Conservation (phyloP, 495 filamentous ascomycete species). For the Hyaloscypha finlandica region DNA sequence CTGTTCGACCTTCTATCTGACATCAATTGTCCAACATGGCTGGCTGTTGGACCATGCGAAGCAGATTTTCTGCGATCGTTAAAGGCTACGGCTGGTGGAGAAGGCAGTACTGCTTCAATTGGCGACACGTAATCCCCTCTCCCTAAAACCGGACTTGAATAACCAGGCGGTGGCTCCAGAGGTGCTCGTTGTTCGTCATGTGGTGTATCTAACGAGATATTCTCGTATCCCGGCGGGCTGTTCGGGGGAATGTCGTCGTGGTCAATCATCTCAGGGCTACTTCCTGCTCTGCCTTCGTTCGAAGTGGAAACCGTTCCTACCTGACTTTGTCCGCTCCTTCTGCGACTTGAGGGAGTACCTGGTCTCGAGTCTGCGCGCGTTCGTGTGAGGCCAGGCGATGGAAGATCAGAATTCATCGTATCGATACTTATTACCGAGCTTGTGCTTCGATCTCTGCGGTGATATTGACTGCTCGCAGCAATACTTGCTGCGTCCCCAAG, state of each 20-base stretch:
- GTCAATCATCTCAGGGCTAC: conserved; percentile 36
- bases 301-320: not conserved
- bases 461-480: conserved; percentile 37
- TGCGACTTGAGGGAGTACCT: conserved; percentile 18
- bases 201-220: conserved; percentile 48
- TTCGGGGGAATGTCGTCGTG: conserved; percentile 46
- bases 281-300: conserved; percentile 27
- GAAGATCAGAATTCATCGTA: conserved; percentile 35
- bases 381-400: conserved; percentile 28
- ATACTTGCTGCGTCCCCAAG: conserved; percentile 71
- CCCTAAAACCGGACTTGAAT: conserved; percentile 40
- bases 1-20: conserved; percentile 20
- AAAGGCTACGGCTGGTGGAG: conserved; percentile 24
- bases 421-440: conserved; percentile 53
- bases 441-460: conserved; percentile 44
- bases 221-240: conserved; percentile 53
- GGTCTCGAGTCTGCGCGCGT: conserved; percentile 27
- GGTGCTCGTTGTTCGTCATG: conserved; percentile 27
- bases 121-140: conserved; percentile 28
- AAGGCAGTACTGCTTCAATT: conserved; percentile 18
- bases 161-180: conserved; percentile 51
- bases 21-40: conserved; percentile 23
- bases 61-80: conserved; percentile 8
- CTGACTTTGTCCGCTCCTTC: conserved; percentile 11
- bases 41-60: conserved; percentile 11